Percentiles rank a stretch among this genome's conserved stretches.
These are phyloP conservation scores for Allium sativum DNA, from an alignment of 106 monocot species.

Conservation along the genomic window DNA sequence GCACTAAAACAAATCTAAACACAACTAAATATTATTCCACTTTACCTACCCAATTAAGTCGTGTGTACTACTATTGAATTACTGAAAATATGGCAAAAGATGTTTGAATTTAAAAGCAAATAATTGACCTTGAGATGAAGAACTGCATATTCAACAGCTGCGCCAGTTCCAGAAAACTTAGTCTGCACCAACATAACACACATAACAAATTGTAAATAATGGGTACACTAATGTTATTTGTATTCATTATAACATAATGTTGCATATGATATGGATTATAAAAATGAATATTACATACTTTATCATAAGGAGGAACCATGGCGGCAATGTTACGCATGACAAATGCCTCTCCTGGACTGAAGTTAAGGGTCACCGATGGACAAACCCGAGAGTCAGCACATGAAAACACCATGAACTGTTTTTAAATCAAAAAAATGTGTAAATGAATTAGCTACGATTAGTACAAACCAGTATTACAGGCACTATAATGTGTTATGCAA, in stretches of 20 bases:
- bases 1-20: too few relatives aligned
- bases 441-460: not conserved
- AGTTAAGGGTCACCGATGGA: constrained; percentile 19
- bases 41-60: too few relatives aligned
- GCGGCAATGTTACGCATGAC: constrained; percentile 71
- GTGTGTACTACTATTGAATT: too few relatives aligned
- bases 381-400: constrained; percentile 72
- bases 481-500: too few relatives aligned
- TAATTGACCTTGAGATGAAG: constrained; percentile 53
- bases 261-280: too few relatives aligned
- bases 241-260: too few relatives aligned
- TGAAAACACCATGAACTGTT: constrained; percentile 78
- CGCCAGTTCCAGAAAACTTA: constrained; percentile 48
- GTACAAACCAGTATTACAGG: not conserved
- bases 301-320: constrained; percentile 61
- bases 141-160: constrained; percentile 82
- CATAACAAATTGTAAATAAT: too few relatives aligned
- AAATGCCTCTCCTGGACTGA: constrained; percentile 83
- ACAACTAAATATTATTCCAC: too few relatives aligned
- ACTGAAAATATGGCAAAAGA: too few relatives aligned
- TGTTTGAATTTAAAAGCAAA: not conserved
- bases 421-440: not conserved
- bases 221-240: not conserved
- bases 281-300: constrained; percentile 14
- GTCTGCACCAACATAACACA: constrained; percentile 18